These are phyloP conservation scores for Mortierella sp. DNA, from an alignment of 371 early-diverging fungal genomes.

Conservation along the genomic window DNA sequence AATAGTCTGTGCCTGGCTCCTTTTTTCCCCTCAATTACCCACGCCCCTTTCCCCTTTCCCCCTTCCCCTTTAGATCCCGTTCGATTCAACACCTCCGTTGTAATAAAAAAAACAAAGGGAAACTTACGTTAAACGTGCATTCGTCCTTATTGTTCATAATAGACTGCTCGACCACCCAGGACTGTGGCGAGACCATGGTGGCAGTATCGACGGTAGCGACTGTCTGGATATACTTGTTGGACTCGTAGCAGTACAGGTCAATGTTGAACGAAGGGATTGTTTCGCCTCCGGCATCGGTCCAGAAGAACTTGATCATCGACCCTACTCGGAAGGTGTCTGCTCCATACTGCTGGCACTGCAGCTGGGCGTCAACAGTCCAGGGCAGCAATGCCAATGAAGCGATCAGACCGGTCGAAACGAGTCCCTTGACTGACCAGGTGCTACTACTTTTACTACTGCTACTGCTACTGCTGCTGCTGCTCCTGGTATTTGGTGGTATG, in stretches of 20 bases:
- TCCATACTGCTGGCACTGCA: slow-evolving; percentile 27
- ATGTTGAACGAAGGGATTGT: slow-evolving; percentile 23
- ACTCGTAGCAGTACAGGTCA: slow-evolving; percentile 32
- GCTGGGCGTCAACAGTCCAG: slow-evolving; percentile 10
- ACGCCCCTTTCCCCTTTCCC: not conserved
- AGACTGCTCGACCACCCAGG: slow-evolving; percentile 31
- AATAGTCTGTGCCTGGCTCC: not conserved
- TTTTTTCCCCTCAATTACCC: not conserved
- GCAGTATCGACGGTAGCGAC: slow-evolving; percentile 18
- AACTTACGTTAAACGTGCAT: slow-evolving; percentile 38
- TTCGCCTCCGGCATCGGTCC: slow-evolving; percentile 30
- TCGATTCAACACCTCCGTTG: not conserved
- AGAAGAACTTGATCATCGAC: slow-evolving; percentile 28
- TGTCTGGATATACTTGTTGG: slow-evolving; percentile 16
- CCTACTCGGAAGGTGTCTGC: slow-evolving; percentile 38
- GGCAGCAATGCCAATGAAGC: slow-evolving; percentile 9
- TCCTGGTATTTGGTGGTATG: not conserved
- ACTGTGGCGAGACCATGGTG: slow-evolving; percentile 12
- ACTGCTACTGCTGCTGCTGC: not conserved
- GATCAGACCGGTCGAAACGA: not conserved
- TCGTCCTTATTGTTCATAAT: slow-evolving; percentile 15
- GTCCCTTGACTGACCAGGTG: not conserved
- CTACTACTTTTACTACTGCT: not conserved
- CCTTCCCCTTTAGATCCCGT: not conserved
- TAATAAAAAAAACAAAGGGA: not conserved